Percentiles rank a stretch among this genome's conserved stretches.
phyloP scores from a whole-genome alignment of 139 green algal species.

The Ettlia oleoabundans region DNA sequence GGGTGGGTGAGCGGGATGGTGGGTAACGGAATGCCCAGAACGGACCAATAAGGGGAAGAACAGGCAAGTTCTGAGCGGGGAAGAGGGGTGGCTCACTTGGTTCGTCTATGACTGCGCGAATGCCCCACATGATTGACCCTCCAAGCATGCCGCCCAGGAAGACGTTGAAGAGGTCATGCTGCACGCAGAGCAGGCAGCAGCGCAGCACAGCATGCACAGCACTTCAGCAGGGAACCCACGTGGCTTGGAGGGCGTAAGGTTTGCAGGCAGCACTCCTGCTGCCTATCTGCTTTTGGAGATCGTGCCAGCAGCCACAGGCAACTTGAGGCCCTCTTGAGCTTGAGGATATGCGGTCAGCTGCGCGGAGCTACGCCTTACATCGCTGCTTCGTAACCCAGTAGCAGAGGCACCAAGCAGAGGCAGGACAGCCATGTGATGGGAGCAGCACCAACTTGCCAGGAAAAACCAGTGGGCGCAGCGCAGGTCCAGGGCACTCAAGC shows the following conservation, averaged over 20 bases:
- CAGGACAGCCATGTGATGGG: not conserved
- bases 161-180: constrained; percentile 65
- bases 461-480: constrained; percentile 31
- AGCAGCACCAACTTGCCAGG: constrained; percentile 1
- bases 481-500: constrained; percentile 14
- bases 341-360: not conserved
- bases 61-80: too few species aligned
- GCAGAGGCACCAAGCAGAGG: not conserved
- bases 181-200: constrained; percentile 23
- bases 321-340: too few species aligned
- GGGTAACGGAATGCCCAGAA: too few species aligned
- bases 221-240: not conserved
- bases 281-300: too few species aligned
- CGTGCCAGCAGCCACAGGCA: too few species aligned
- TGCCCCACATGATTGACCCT: constrained; percentile 48
- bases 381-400: too few species aligned
- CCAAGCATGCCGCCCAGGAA: constrained; percentile 73
- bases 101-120: constrained; percentile 47
- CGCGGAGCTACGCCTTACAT: not conserved
- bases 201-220: not conserved
- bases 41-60: too few species aligned
- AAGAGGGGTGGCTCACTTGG: too few species aligned
- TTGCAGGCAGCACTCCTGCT: too few species aligned
- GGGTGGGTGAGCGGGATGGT: too few species aligned
- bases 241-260: too few species aligned